Evolutionary conservation across 2,329 filamentous ascomycete genomes (phyloP).

Genomic region (Drechmeria coniospora): DNA sequence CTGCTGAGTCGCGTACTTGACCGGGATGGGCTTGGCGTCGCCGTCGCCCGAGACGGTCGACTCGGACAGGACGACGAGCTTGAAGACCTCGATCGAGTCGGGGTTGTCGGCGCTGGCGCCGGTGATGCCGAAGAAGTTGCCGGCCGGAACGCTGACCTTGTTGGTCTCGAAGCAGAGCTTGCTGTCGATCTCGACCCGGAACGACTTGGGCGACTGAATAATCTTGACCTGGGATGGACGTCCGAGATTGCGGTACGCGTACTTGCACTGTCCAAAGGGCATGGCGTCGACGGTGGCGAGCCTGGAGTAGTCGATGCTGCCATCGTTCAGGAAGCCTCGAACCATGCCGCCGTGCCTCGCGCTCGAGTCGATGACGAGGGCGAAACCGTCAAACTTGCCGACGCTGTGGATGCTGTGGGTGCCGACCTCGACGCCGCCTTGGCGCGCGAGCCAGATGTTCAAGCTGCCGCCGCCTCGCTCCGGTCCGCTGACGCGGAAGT

Average conservation of each 20-base stretch:
- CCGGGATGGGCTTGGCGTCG: constrained; percentile 4
- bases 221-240: constrained; percentile 68
- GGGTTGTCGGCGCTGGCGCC: constrained; percentile 82
- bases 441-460: constrained; percentile 78
- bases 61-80: constrained; percentile 58
- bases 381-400: constrained; percentile 78
- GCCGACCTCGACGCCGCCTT: constrained; percentile 49
- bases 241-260: constrained; percentile 82
- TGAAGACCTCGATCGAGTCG: constrained; percentile 89
- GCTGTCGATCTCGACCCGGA: constrained; percentile 71
- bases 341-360: constrained; percentile 65
- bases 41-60: constrained; percentile 11
- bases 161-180: constrained; percentile 68
- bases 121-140: constrained; percentile 75
- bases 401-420: constrained; percentile 72
- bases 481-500: constrained; percentile 75
- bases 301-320: constrained; percentile 59
- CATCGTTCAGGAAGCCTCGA: constrained; percentile 89
- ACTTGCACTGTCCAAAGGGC: constrained; percentile 86
- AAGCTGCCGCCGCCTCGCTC: constrained; percentile 79
- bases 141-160: constrained; percentile 61
- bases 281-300: constrained; percentile 68
- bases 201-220: constrained; percentile 43
- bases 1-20: constrained; percentile 5
- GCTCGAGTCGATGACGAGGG: constrained; percentile 71